phyloP scores from a whole-genome alignment of 352 stramenopile genomes.

The Globisporangium mamillatum region DNA sequence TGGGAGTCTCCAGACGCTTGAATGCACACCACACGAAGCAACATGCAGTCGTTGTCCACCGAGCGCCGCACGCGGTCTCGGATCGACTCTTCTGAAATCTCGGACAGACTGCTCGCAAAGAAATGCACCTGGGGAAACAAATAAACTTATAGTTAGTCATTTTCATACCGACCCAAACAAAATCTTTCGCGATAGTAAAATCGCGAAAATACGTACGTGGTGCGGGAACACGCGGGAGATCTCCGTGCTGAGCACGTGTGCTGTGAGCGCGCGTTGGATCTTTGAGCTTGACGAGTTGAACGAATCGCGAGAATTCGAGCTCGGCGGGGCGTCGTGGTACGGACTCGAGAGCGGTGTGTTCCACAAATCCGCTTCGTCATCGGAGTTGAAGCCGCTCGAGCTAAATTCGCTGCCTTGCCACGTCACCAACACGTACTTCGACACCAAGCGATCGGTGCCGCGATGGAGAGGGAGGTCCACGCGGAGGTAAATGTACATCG shows the following conservation, averaged over 20 bases:
- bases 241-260: conserved; percentile 78
- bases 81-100: conserved; percentile 85
- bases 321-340: conserved; percentile 20
- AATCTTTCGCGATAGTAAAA: not conserved
- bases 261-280: conserved; percentile 72
- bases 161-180: not conserved
- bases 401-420: conserved; percentile 65
- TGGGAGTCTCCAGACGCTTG: conserved; percentile 80
- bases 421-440: conserved; percentile 86
- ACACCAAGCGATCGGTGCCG: conserved; percentile 78
- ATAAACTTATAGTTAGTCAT: not conserved
- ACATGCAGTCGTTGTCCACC: conserved; percentile 86
- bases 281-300: conserved; percentile 66
- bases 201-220: conserved; percentile 46
- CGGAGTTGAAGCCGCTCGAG: conserved; percentile 57
- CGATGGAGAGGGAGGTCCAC: conserved; percentile 83
- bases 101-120: conserved; percentile 67
- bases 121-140: conserved; percentile 69
- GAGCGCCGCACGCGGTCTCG: conserved; percentile 77
- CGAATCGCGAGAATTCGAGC: conserved; percentile 31
- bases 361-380: conserved; percentile 68
- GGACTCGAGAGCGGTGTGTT: conserved; percentile 35
- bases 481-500: conserved; percentile 90
- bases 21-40: conserved; percentile 85
- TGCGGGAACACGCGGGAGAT: conserved; percentile 88